phyloP scores from a whole-genome alignment of 2,329 filamentous ascomycete species.

The Penicillium crustosum region DNA sequence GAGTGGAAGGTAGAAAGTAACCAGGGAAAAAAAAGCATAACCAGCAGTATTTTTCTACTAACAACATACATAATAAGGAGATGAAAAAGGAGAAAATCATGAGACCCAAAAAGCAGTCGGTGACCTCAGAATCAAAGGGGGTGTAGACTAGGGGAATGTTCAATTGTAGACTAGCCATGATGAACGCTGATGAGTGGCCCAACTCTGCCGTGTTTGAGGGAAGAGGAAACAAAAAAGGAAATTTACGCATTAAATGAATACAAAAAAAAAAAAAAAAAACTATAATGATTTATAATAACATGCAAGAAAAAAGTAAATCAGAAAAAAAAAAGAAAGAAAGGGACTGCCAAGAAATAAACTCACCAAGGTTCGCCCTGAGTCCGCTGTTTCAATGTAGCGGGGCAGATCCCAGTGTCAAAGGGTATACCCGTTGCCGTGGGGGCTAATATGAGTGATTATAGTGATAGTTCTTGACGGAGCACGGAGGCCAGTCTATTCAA shows the following conservation, averaged over 20 bases:
- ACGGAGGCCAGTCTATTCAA: neutral
- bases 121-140: slow-evolving; percentile 20
- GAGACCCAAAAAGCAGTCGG: slow-evolving; percentile 25
- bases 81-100: slow-evolving; percentile 19
- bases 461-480: neutral
- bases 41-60: neutral
- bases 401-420: slow-evolving; percentile 38
- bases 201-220: slow-evolving; percentile 25
- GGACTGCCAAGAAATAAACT: slow-evolving; percentile 32
- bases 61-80: neutral
- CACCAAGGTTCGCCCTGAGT: slow-evolving; percentile 33
- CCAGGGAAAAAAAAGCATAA: neutral
- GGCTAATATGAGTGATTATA: slow-evolving; percentile 19
- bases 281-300: neutral
- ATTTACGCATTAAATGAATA: neutral
- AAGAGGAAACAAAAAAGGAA: slow-evolving; percentile 7
- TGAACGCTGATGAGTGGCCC: slow-evolving; percentile 17
- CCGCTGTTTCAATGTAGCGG: slow-evolving; percentile 36
- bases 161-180: slow-evolving; percentile 13
- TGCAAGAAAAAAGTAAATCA: neutral
- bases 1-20: neutral
- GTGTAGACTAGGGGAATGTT: slow-evolving; percentile 23
- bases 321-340: slow-evolving; percentile 13
- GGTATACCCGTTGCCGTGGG: slow-evolving; percentile 32
- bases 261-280: neutral